Evolutionary conservation across 2,329 filamentous ascomycete species (phyloP).

Genomic region (Cytospora piceicola): DNA sequence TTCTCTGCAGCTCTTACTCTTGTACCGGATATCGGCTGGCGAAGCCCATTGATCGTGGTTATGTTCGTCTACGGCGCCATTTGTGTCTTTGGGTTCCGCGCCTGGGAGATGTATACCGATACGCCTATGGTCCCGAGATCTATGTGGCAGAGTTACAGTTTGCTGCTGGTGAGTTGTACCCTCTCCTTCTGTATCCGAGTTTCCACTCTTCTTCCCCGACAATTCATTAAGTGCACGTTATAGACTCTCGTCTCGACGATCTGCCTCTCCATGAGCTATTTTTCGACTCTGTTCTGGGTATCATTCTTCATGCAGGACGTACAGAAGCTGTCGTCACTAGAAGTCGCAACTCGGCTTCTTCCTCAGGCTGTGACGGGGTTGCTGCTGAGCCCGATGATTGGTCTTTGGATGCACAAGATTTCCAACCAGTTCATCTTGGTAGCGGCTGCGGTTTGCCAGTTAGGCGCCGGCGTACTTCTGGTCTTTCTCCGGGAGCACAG

Average conservation of each 20-base stretch:
- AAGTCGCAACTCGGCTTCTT: slow-evolving; percentile 39
- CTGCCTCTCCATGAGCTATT: slow-evolving; percentile 40
- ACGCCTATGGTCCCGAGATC: slow-evolving; percentile 40
- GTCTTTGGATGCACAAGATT: slow-evolving; percentile 11
- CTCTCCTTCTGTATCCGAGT: neutral
- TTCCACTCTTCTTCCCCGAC: too few species aligned
- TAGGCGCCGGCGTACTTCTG: slow-evolving; percentile 39
- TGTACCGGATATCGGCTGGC: slow-evolving; percentile 40
- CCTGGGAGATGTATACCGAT: slow-evolving; percentile 40
- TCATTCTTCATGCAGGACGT: slow-evolving; percentile 42
- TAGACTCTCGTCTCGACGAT: slow-evolving; percentile 38
- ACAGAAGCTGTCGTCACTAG: slow-evolving; percentile 38
- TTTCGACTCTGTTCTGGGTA: slow-evolving; percentile 41
- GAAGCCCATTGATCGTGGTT: slow-evolving; percentile 40
- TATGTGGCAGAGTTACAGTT: slow-evolving; percentile 34
- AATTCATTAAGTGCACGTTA: neutral
- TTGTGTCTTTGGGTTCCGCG: slow-evolving; percentile 38
- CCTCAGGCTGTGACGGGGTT: slow-evolving; percentile 42
- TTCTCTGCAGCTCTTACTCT: slow-evolving; percentile 40
- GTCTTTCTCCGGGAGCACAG: slow-evolving; percentile 38
- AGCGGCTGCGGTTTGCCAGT: slow-evolving; percentile 35
- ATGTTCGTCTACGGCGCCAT: slow-evolving; percentile 38
- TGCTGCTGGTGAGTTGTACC: slow-evolving; percentile 4
- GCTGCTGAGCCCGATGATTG: slow-evolving; percentile 34
- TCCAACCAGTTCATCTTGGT: slow-evolving; percentile 37